Percentiles rank a stretch among this genome's conserved stretches.
Evolutionary conservation across 352 stramenopile species (phyloP).

Genomic region (Pythium dissimile): DNA sequence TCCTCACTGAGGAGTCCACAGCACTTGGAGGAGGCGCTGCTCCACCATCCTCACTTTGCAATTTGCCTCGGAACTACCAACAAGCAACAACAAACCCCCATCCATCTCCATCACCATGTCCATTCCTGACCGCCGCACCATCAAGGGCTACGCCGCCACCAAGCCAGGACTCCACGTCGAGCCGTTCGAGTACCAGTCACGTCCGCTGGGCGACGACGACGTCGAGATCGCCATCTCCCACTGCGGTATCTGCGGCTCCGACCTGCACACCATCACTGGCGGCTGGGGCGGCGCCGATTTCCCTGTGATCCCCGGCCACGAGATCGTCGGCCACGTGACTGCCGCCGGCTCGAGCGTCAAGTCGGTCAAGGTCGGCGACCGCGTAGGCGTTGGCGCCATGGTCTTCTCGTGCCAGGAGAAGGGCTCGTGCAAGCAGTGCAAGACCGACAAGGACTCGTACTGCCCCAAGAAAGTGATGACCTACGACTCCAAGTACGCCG

Average conservation of each 20-base stretch:
- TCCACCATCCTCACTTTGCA: not conserved
- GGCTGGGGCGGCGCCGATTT: conserved; percentile 23
- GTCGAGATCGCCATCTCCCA: conserved; percentile 27
- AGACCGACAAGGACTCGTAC: conserved; percentile 8
- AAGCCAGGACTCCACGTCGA: conserved; percentile 5
- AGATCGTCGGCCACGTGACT: conserved; percentile 26
- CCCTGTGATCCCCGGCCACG: conserved; percentile 22
- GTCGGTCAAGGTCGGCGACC: conserved; percentile 10
- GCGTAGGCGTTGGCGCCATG: conserved; percentile 18
- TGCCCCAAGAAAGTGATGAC: conserved; percentile 12
- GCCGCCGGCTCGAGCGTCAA: conserved; percentile 3
- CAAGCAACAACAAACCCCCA: not conserved
- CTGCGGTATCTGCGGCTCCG: conserved; percentile 28
- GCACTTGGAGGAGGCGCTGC: too few species aligned
- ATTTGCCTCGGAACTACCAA: not conserved
- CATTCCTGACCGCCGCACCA: conserved; percentile 1
- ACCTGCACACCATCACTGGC: conserved; percentile 23
- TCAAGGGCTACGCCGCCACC: conserved; percentile 13
- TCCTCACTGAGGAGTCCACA: not conserved
- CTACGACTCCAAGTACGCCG: conserved; percentile 15
- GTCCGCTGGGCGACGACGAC: conserved; percentile 17
- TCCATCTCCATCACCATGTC: not conserved
- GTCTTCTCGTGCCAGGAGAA: conserved; percentile 14
- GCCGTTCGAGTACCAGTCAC: conserved; percentile 17
- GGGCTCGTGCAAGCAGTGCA: conserved; percentile 7